These are phyloP conservation scores for Aegle marmelos DNA, from an alignment of 345 rosid species.

Conservation along the genomic window DNA sequence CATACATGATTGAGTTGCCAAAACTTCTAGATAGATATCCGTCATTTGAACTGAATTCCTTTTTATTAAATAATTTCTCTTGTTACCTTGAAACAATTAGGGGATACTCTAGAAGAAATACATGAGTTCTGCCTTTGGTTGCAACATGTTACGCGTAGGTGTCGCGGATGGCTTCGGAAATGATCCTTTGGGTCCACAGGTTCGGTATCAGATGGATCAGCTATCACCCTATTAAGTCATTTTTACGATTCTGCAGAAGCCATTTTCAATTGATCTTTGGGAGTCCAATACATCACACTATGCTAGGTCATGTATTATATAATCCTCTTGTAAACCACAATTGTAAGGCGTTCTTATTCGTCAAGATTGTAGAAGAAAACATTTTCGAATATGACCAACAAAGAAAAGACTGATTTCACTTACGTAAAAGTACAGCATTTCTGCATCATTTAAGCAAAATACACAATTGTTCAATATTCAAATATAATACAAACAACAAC, in stretches of 20 bases:
- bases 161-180: slow-evolving; percentile 26
- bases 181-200: slow-evolving; percentile 44
- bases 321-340: no score
- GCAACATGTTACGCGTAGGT: not conserved
- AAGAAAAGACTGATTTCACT: not conserved
- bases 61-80: slow-evolving; percentile 8
- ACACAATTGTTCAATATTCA: not conserved
- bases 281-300: no score
- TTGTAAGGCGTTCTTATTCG: slow-evolving; percentile 15
- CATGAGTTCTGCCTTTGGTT: not conserved
- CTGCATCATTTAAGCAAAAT: no score
- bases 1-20: not conserved
- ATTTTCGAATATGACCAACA: not conserved
- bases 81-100: slow-evolving; percentile 3
- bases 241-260: slow-evolving; percentile 27
- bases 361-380: not conserved
- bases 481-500: not conserved
- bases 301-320: no score
- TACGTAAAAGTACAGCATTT: no score
- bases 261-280: slow-evolving; percentile 9
- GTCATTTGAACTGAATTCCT: not conserved
- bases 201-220: slow-evolving; percentile 40
- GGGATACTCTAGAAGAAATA: not conserved
- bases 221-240: slow-evolving; percentile 30
- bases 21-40: not conserved